Evolutionary conservation across 768 basidiomycete species (phyloP), one percentile per base, ranked within the genome.

Genomic region (Boletellus ananiceps): DNA sequence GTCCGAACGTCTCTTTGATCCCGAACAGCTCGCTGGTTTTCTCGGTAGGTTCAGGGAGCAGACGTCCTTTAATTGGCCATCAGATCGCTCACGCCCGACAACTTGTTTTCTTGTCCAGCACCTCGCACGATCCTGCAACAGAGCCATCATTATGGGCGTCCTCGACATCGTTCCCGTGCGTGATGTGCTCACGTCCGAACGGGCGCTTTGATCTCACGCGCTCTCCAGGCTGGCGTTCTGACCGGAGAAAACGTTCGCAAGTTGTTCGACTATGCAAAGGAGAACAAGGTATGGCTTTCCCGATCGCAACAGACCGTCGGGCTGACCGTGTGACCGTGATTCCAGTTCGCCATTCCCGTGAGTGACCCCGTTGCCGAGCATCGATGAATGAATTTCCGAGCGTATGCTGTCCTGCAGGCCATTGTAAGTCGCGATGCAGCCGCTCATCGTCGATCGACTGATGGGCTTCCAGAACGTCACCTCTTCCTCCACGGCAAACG

Each of bases 241-340:
- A 94, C 93, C 52, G 95, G 95, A 69, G 88, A 94, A 59, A 82
- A 98, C 68, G 88, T 92, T 61, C 84, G 92, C 72, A 94, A 93
- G 71, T 72, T 99, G 65, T 95, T 98, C 68, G 84, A 95, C 60
- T 96, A 95, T 68, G 95, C 94, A 39, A 88, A 86, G 62, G 81
- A 84, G 60, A 66, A 97, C 69, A 75, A 93, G 77, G 95, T 92
- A 55, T 78, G 59, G 12, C 36, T 19, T 12, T 38, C 14, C 19
- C 16, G 36, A 32, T 40, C 44, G 7, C 12, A 16, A n/a, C 14
- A 4, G n/a, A 11, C 21, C 9, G 11, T 38, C 25, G 32, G 13
- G 40, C 46, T 64, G 27, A 57, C 37, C 38, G 50, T 50, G 55
- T 61, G 27, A 34, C 19, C 16, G 52, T 25, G 16, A 41, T 47